Evolutionary conservation across 768 basidiomycete genomes (phyloP).

Genomic region (Rhodotorula diobovata): DNA sequence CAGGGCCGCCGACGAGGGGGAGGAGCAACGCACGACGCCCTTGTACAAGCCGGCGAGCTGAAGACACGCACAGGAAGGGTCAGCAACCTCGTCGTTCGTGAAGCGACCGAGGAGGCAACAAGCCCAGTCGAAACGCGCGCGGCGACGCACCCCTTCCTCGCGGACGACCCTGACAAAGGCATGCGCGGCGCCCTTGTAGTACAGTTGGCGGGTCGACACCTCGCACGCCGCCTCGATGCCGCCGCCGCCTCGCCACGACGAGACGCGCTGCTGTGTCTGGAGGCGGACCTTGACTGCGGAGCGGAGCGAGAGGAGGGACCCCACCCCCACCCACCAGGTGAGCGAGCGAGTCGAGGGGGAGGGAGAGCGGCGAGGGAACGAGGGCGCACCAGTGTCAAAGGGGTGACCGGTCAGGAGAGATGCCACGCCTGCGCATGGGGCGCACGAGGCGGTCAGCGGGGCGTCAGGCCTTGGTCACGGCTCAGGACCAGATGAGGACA

Average conservation of each 20-base stretch:
- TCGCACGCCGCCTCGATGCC: neutral
- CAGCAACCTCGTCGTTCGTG: no score
- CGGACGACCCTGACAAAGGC: slow-evolving; percentile 64
- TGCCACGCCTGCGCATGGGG: slow-evolving; percentile 48
- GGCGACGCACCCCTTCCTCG: slow-evolving; percentile 59
- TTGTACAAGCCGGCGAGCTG: slow-evolving; percentile 57
- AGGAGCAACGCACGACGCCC: slow-evolving; percentile 53
- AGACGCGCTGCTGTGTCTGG: slow-evolving; percentile 52
- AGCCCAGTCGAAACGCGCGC: neutral
- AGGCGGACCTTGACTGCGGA: slow-evolving; percentile 70
- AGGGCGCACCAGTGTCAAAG: slow-evolving; percentile 61
- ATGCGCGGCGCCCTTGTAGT: slow-evolving; percentile 60
- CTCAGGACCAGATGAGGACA: neutral
- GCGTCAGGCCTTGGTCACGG: neutral
- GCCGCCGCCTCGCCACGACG: slow-evolving; percentile 52
- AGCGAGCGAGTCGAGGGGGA: neutral
- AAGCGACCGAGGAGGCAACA: no score
- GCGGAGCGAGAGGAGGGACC: neutral
- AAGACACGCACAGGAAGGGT: no score
- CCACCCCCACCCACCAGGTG: neutral
- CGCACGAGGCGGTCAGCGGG: neutral
- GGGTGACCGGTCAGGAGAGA: slow-evolving; percentile 69
- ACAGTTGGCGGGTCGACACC: neutral
- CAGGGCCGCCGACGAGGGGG: neutral
- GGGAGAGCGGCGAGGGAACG: no score